Base-by-base conservation (phyloP, 805 yeast genomes). In the Ogataea methanolica region DNA sequence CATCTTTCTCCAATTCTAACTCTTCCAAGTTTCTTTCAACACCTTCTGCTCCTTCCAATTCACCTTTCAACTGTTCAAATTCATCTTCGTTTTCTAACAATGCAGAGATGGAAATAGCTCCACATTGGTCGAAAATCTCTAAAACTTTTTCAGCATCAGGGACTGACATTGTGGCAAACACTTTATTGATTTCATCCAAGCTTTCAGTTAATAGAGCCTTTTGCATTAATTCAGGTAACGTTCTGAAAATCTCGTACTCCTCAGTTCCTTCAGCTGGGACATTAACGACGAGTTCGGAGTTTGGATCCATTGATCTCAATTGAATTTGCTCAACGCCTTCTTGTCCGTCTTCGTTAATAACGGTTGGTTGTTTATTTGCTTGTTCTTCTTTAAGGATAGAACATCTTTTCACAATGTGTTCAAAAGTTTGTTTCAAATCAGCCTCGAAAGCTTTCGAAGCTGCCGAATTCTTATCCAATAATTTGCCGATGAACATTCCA, bases 291-390 rank as follows among this genome's bases (percentile, higher is more conserved):
- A 92, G 73, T 64, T 85, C 83, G 2, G 90, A 79, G 49, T 82
- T 76, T 38, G 94, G 96, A 66, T 92, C 98, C 49, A 91, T 76
- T 0, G 96, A 81, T 61, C 87, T 87, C 61, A 92, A 73, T 68
- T 92, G 99, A 55, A 92, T 90, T 50, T 85, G 82, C 48, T 83
- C 92, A 43, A 82, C 92, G n/a, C 66, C 74, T 41, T 81, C 91
- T 36, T 66, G 78, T 29, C 66, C 71, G 34, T 65, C 76, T 22
- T 64, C 71, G 12, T 62, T 65, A 11, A 55, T 65, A 11, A 55
- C 66, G 14, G n/a, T 11, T 39, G 21, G 17, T 11, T 1, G 22
- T 23, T 6, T 51, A 54, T 38, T 51, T 44, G 5, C 65, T 36
- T 72, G 72, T 57, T 86, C 88, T 43, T 72, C 65, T 41, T 73